Conservation (phyloP, 495 filamentous ascomycete species). For the Trypethelium eluteriae region DNA sequence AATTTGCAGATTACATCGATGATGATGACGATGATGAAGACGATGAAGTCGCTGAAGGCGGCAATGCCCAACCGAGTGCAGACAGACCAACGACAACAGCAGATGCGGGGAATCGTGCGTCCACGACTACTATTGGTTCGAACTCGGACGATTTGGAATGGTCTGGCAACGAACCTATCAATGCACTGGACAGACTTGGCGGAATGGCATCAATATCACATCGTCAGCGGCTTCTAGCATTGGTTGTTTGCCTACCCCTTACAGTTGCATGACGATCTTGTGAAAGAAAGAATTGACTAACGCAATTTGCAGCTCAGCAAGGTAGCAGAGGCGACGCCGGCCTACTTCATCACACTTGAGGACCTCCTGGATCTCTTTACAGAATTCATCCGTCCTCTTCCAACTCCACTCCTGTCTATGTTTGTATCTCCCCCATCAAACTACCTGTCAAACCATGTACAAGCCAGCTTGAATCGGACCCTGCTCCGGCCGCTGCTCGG, state of each 20-base stretch:
- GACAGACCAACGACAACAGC: background rate
- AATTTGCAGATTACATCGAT: slow-evolving; percentile 54
- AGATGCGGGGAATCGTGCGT: background rate
- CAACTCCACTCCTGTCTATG: slow-evolving; percentile 63
- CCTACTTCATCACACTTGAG: slow-evolving; percentile 42
- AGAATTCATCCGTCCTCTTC: slow-evolving; percentile 56
- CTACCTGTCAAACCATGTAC: slow-evolving; percentile 31
- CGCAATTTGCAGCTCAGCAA: slow-evolving; percentile 33
- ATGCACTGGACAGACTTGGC: slow-evolving; percentile 38
- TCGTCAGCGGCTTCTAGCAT: slow-evolving; percentile 54
- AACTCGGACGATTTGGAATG: slow-evolving; percentile 7
- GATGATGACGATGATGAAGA: slow-evolving; percentile 36
- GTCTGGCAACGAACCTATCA: slow-evolving; percentile 19
- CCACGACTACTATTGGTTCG: background rate
- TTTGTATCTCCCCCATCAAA: slow-evolving; percentile 47
- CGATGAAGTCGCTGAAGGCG: slow-evolving; percentile 26
- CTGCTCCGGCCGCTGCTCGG: slow-evolving; percentile 58
- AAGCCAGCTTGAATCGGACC: slow-evolving; percentile 56
- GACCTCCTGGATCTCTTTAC: slow-evolving; percentile 63
- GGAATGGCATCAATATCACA: slow-evolving; percentile 53
- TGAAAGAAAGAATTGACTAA: background rate
- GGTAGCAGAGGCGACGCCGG: slow-evolving; percentile 36
- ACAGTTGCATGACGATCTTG: background rate
- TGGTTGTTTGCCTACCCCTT: background rate
- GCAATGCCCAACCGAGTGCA: slow-evolving; percentile 12